Evolutionary conservation across 1,284 basidiomycete genomes (phyloP).

Genomic region (Leccinum subfulvum): DNA sequence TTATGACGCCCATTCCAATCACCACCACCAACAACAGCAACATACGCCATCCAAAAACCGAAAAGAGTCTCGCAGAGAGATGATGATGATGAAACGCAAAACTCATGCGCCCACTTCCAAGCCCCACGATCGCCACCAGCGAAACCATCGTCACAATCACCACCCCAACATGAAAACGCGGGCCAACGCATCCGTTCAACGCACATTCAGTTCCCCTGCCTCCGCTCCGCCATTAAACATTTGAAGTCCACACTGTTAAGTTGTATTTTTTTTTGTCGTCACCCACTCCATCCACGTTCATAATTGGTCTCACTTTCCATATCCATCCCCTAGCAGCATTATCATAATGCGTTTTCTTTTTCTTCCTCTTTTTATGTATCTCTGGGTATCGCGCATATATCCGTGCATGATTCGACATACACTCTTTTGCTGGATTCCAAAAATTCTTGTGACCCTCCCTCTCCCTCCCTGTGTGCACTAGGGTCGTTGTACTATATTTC

Average conservation of each 20-base stretch:
- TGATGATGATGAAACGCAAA: slow-evolving; percentile 61
- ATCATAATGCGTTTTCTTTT: not conserved
- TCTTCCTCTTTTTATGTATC: slow-evolving; percentile 16
- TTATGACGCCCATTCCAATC: slow-evolving; percentile 29
- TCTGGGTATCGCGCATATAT: slow-evolving; percentile 27
- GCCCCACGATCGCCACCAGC: slow-evolving; percentile 37
- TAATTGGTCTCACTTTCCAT: slow-evolving; percentile 2
- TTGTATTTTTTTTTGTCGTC: slow-evolving; percentile 24
- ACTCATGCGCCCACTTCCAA: slow-evolving; percentile 42
- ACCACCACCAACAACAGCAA: slow-evolving; percentile 35
- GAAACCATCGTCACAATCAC: slow-evolving; percentile 37
- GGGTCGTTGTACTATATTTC: slow-evolving; percentile 8
- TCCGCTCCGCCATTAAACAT: slow-evolving; percentile 32
- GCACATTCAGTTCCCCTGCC: slow-evolving; percentile 43
- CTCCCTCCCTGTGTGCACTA: slow-evolving; percentile 1
- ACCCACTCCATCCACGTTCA: slow-evolving; percentile 11
- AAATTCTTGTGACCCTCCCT: slow-evolving; percentile 1
- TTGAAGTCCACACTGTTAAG: slow-evolving; percentile 20
- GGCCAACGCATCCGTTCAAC: slow-evolving; percentile 57
- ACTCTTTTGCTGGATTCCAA: slow-evolving; percentile 9
- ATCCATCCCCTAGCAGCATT: slow-evolving; percentile 18
- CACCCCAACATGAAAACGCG: slow-evolving; percentile 70
- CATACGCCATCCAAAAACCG: slow-evolving; percentile 44
- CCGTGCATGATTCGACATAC: slow-evolving; percentile 19
- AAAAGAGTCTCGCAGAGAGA: slow-evolving; percentile 60